A percentile compares a stretch with the other conserved stretches of the same genome.
Conservation (phyloP, 257 asterid genomes). For the Solanum ossicruentum region DNA sequence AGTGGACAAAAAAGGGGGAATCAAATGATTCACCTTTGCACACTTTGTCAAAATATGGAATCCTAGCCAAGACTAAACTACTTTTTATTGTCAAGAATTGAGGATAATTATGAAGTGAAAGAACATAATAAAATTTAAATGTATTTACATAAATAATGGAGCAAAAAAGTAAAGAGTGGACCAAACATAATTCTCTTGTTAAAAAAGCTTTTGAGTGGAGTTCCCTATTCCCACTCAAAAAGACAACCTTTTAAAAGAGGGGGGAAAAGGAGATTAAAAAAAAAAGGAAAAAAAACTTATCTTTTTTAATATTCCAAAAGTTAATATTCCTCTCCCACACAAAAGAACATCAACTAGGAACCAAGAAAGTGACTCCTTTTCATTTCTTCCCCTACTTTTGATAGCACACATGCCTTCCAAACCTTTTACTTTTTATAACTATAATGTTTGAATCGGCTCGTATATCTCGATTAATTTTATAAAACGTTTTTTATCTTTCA, state of each 20-base stretch:
- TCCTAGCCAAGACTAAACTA: neutral
- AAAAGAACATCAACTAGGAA: constrained; percentile 4
- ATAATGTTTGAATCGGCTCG: neutral
- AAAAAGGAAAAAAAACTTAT: neutral
- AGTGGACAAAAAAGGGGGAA: neutral
- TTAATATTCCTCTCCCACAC: constrained; percentile 48
- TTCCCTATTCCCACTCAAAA: constrained; percentile 61
- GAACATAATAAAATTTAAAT: neutral
- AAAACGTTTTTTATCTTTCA: neutral
- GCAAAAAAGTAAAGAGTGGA: neutral
- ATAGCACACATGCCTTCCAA: constrained; percentile 38
- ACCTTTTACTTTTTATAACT: neutral
- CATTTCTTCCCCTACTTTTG: constrained; percentile 54
- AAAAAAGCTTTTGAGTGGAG: constrained; percentile 27
- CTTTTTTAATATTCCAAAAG: constrained; percentile 28
- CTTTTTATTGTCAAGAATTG: neutral
- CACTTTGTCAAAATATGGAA: constrained; percentile 1
- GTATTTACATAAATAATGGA: neutral
- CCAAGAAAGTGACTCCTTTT: constrained; percentile 65
- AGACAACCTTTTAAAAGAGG: constrained; percentile 61
- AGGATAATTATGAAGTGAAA: neutral
- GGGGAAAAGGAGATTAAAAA: neutral
- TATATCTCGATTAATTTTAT: neutral
- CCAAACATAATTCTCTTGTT: neutral
- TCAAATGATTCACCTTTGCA: neutral